Evolutionary conservation across 495 filamentous ascomycete species (phyloP).

Genomic region (Parmelia sp.): DNA sequence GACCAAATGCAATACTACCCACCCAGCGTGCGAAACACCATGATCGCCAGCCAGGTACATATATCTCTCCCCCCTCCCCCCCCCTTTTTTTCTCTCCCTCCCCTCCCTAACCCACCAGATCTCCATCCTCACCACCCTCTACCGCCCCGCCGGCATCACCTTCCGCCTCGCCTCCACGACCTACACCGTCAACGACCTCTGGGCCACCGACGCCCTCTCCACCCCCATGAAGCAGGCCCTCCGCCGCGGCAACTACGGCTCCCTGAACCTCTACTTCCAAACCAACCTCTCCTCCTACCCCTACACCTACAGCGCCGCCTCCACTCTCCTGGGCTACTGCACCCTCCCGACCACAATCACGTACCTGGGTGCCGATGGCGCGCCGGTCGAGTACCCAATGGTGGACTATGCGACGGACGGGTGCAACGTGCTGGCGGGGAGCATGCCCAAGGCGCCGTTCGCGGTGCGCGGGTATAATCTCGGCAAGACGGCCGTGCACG

Average conservation of each 20-base stretch:
- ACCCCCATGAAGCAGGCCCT: conserved; percentile 58
- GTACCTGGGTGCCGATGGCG: conserved; percentile 32
- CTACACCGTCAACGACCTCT: conserved; percentile 65
- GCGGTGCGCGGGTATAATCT: conserved; percentile 40
- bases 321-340: conserved; percentile 45
- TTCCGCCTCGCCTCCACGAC: conserved; percentile 62
- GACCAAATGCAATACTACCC: conserved; percentile 27
- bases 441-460: conserved; percentile 41
- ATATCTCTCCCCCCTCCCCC: not conserved
- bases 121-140: conserved; percentile 40
- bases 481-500: conserved; percentile 49
- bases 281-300: conserved; percentile 35
- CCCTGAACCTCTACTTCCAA: conserved; percentile 50
- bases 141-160: conserved; percentile 38
- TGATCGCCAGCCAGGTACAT: conserved; percentile 40
- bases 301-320: conserved; percentile 15
- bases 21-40: conserved; percentile 33
- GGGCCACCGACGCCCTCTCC: conserved; percentile 58
- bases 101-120: conserved; percentile 29
- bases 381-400: conserved; percentile 24
- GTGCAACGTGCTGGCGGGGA: conserved; percentile 47
- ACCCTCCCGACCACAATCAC: conserved; percentile 36
- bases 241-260: conserved; percentile 45
- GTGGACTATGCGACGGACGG: conserved; percentile 44
- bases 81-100: not conserved